phyloP scores from a whole-genome alignment of 306 rosid species.

The Cucumis melo region DNA sequence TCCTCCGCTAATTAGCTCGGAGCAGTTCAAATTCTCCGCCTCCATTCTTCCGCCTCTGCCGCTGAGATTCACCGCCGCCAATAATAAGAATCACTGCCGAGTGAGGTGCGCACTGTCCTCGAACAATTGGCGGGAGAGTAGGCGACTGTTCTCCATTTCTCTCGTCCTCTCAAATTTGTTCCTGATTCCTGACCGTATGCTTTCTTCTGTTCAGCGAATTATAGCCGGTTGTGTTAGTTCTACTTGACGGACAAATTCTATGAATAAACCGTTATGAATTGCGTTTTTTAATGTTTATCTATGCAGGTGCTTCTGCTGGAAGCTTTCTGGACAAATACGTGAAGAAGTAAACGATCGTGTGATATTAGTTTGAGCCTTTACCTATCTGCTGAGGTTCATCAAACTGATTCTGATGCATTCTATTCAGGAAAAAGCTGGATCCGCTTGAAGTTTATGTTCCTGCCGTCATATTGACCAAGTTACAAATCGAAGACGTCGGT shows the following conservation, averaged over 20 bases:
- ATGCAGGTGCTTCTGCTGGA: conserved; percentile 53
- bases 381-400: neutral
- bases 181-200: conserved; percentile 38
- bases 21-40: conserved; percentile 5
- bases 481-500: conserved; percentile 85
- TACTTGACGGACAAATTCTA: neutral
- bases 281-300: neutral
- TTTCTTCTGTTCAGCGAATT: neutral
- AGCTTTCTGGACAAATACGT: conserved; percentile 52
- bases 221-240: neutral
- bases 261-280: neutral
- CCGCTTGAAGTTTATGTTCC: conserved; percentile 81
- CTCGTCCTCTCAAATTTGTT: conserved; percentile 39
- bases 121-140: conserved; percentile 39
- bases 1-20: conserved; percentile 31
- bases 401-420: conserved; percentile 2
- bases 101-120: conserved; percentile 45
- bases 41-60: neutral
- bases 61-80: neutral
- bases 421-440: conserved; percentile 65
- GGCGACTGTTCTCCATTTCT: conserved; percentile 57
- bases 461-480: conserved; percentile 65
- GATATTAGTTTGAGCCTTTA: neutral
- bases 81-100: conserved; percentile 6
- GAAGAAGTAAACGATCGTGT: conserved; percentile 33